These are phyloP conservation scores for Trichoderma afroharzianum DNA, from an alignment of 2,329 filamentous ascomycete genomes.

Conservation along the genomic window DNA sequence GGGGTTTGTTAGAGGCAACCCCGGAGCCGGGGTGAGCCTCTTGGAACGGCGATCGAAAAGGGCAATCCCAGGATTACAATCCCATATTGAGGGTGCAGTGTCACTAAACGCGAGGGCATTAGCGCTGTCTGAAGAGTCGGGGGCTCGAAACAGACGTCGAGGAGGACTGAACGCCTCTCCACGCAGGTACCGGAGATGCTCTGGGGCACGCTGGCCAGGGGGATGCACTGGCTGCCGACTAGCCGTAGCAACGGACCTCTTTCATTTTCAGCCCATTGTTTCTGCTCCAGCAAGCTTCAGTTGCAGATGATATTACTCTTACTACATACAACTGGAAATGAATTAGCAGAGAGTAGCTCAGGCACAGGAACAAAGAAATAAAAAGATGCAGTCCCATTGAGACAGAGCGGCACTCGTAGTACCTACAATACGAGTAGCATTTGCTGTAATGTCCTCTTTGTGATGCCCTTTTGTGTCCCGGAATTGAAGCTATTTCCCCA, in stretches of 20 bases:
- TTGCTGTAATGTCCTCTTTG: background rate
- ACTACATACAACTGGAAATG: background rate
- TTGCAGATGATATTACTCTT: background rate
- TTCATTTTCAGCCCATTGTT: background rate
- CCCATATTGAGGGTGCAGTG: background rate
- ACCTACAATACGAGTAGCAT: background rate
- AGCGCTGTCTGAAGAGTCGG: constrained; percentile 10
- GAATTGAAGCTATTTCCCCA: background rate
- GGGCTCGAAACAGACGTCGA: constrained; percentile 12
- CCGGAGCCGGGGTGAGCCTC: background rate
- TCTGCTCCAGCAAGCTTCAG: background rate
- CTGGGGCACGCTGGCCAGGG: background rate
- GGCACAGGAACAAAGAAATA: background rate
- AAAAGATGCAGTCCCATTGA: background rate
- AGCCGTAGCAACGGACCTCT: background rate
- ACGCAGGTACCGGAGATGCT: constrained; percentile 13
- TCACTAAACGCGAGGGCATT: constrained; percentile 1
- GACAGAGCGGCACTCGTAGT: background rate
- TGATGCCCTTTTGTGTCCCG: background rate
- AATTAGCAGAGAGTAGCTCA: background rate
- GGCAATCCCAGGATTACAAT: background rate
- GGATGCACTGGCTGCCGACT: background rate
- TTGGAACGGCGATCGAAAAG: background rate
- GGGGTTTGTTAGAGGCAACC: background rate
- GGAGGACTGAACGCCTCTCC: background rate